phyloP scores from a whole-genome alignment of 2,329 filamentous ascomycete species.

The Sporothrix brunneoviolacea region DNA sequence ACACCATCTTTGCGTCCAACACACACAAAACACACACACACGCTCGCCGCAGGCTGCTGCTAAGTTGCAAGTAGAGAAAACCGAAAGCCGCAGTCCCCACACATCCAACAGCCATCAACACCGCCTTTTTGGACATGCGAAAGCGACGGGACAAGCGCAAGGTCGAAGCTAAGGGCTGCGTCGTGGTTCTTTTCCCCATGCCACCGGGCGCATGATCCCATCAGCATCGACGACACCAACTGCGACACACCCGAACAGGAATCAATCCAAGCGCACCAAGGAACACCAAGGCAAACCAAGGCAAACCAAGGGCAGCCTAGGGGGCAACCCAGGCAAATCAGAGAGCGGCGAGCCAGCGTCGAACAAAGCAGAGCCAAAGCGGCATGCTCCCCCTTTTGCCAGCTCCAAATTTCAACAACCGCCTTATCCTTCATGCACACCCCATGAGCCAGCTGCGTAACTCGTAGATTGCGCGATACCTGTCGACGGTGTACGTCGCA shows the following conservation, averaged over 20 bases:
- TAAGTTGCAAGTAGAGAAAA: neutral
- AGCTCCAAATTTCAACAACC: neutral
- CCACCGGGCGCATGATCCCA: constrained; percentile 2
- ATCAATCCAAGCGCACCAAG: neutral
- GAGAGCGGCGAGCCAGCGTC: neutral
- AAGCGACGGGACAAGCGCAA: neutral
- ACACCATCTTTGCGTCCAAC: constrained; percentile 2
- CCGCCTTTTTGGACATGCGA: neutral
- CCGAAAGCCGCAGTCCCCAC: constrained; percentile 1
- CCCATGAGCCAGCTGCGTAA: neutral
- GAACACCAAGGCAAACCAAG: neutral
- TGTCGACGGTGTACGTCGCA: neutral
- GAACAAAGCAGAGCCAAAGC: neutral
- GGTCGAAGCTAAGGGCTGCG: neutral
- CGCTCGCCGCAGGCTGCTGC: constrained; percentile 3
- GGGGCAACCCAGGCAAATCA: neutral
- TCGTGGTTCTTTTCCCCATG: neutral
- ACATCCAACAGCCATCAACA: constrained; percentile 8
- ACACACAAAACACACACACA: neutral
- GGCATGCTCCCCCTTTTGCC: no score
- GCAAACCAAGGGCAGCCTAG: neutral
- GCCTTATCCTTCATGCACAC: neutral
- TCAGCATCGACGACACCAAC: neutral
- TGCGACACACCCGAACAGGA: constrained; percentile 1
- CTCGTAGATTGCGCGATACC: neutral